Evolutionary conservation across 139 green algal species (phyloP), one percentile per base, ranked within the genome.

Genomic region (Ettlia oleoabundans): DNA sequence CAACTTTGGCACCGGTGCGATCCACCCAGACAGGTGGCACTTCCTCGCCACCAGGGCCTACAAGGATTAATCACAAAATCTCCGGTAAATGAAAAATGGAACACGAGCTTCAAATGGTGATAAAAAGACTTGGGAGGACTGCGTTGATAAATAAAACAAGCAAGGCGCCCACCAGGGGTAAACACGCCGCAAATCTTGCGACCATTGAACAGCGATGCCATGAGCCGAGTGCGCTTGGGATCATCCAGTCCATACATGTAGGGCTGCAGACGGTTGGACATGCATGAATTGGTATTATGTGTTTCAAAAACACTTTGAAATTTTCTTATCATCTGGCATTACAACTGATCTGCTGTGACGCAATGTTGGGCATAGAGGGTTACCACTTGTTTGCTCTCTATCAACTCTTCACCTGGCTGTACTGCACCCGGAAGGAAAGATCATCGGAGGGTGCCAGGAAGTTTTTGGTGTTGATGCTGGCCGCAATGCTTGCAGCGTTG

Each of bases 11-110:
- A 38, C 97, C 97, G 30, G 90, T 86, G 62, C 97, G 90, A 88
- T 99, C 95, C 10, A 99, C 92, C 89, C 94, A 98, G 66, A 99
- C 91, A 4, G 91, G 82, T 0, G 96, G 95, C 63, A 98, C 95
- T n/a, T 99, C 95, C 4, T 95, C 88, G 15, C 89, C 83, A 51
- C 82, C 71, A 7, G 82, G 90, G 85, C 83, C 88, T 83, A 86
- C 24, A n/a, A n/a, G 70, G 3, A 24, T 10, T 10, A 15, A 58
- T 58, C 47, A 15, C n/a, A 58, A 15, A 15, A 15, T 10, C 61
- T 37, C 28, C 61, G n/a, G 9, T 26, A 15, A 9, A 3, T n/a
- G 32, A 71, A 10, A 19, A 47, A 5, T 8, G 26, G 62, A 6
- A 2, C 62, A 68, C 8, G 18, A 68, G 28, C 10, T 10, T 3